Evolutionary conservation across 108 stramenopile genomes (phyloP), one percentile per base, ranked within the genome.

Genomic region (Skeletonema tropicum): DNA sequence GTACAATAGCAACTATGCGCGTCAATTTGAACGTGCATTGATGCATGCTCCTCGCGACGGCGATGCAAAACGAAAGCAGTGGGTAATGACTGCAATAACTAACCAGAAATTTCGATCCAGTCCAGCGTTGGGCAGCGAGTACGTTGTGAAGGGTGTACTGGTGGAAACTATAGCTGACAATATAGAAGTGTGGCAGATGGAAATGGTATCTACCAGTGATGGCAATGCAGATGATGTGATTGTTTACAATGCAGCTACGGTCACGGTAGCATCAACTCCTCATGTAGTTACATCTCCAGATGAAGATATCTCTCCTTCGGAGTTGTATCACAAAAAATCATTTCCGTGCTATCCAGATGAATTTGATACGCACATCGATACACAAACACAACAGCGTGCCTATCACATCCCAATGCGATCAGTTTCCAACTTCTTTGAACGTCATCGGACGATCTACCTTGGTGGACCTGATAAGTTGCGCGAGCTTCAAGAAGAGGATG

Each of bases 1-100:
- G 71, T 90, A 88, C 86, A 88, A 93, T 68, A 64, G 78, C 19
- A 93, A 93, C 64, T 93, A 93, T 52, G 36, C 89, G 5, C 74
- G 87, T 13, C 57, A 79, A 31, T 93, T 78, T 68, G 92, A 93
- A 60, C 73, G 89, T 58, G 92, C 92, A 25, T 48, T 93, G 72
- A 73, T 75, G 65, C 36, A 58, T 45, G 39, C 66, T 26, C 6
- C 57, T 49, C 26, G 60, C 19, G 26, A 42, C 57, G 32, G 35
- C 15, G 26, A n/a, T 21, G 14, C 12, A 66, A 6, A 65, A 29
- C 67, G 68, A 48, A 60, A 60, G 26, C 66, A 77, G 15, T 92
- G 87, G 89, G 75, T 86, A 14, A 60, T 89, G 35, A 65, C 86
- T 2, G 21, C 64, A 32, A 74, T 93, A 14, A 64, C 45, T n/a